phyloP scores from a whole-genome alignment of 2,329 filamentous ascomycete species.

The Aspergillus tubingensis region DNA sequence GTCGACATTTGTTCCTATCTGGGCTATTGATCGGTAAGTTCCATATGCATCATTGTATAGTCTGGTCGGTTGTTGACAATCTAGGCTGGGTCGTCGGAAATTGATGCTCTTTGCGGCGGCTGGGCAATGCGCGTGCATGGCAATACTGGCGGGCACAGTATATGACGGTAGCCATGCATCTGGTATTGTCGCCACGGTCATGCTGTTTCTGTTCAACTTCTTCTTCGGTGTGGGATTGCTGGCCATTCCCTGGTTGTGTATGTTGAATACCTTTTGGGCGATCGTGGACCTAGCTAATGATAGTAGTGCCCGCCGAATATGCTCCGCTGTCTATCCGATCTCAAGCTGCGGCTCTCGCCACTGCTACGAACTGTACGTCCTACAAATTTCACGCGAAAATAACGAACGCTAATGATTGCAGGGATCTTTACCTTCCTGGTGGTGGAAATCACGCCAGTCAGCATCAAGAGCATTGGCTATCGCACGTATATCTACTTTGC shows the following conservation, averaged over 20 bases:
- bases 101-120: slow-evolving; percentile 60
- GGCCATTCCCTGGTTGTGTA: slow-evolving; percentile 47
- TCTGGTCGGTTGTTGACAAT: not conserved
- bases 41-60: rapidly evolving
- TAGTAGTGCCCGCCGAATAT: slow-evolving; percentile 47
- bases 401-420: slow-evolving; percentile 5
- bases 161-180: slow-evolving; percentile 40
- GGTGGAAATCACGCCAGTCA: slow-evolving; percentile 49
- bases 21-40: slow-evolving; percentile 38
- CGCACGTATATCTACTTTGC: slow-evolving; percentile 49
- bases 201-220: slow-evolving; percentile 59
- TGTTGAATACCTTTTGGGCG: slow-evolving; percentile 22
- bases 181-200: slow-evolving; percentile 48
- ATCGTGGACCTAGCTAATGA: slow-evolving; percentile 16
- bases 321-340: slow-evolving; percentile 51
- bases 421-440: slow-evolving; percentile 52
- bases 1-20: slow-evolving; percentile 41
- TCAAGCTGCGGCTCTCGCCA: slow-evolving; percentile 52
- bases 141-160: slow-evolving; percentile 49
- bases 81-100: slow-evolving; percentile 54
- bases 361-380: slow-evolving; percentile 49
- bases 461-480: slow-evolving; percentile 44
- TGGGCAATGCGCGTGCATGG: slow-evolving; percentile 55
- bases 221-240: slow-evolving; percentile 54
- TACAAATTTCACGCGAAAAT: slow-evolving; percentile 5